A percentile compares a stretch with the other conserved stretches of the same genome.
These are phyloP conservation scores for Eutrema heterophyllum DNA, from an alignment of 345 rosid genomes.

Conservation along the genomic window DNA sequence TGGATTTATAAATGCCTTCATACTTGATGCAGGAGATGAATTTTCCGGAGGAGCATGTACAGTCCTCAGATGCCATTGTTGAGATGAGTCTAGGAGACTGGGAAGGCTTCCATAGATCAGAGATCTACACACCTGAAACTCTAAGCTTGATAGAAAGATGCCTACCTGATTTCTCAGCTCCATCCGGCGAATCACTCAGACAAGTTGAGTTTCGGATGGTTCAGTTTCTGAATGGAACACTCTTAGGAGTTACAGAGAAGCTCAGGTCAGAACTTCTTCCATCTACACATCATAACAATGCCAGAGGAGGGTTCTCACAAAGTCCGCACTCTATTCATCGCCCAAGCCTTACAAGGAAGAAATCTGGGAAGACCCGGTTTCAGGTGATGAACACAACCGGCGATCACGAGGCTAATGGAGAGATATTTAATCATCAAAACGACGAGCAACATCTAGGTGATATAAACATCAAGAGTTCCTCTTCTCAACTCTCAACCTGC, in stretches of 20 bases:
- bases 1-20: not conserved
- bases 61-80: conserved; percentile 59
- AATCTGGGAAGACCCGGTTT: conserved; percentile 89
- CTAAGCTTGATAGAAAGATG: conserved; percentile 57
- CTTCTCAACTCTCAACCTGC: conserved; percentile 46
- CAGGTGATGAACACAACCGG: conserved; percentile 49
- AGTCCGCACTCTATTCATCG: conserved; percentile 31
- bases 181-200: conserved; percentile 88
- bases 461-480: conserved; percentile 41
- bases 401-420: conserved; percentile 64
- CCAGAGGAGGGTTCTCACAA: conserved; percentile 44
- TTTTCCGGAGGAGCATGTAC: conserved; percentile 67
- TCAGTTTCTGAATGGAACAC: conserved; percentile 66
- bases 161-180: conserved; percentile 88
- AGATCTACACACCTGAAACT: conserved; percentile 71
- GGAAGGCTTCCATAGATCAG: conserved; percentile 72
- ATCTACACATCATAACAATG: conserved; percentile 38
- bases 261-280: conserved; percentile 55
- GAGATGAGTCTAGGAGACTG: conserved; percentile 91
- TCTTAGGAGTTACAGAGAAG: conserved; percentile 61
- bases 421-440: conserved; percentile 45
- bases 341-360: conserved; percentile 62
- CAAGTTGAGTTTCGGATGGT: conserved; percentile 91
- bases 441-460: conserved; percentile 39
- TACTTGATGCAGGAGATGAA: conserved; percentile 67